phyloP scores from a whole-genome alignment of 345 rosid genomes.

The Pelargonium nanum region DNA sequence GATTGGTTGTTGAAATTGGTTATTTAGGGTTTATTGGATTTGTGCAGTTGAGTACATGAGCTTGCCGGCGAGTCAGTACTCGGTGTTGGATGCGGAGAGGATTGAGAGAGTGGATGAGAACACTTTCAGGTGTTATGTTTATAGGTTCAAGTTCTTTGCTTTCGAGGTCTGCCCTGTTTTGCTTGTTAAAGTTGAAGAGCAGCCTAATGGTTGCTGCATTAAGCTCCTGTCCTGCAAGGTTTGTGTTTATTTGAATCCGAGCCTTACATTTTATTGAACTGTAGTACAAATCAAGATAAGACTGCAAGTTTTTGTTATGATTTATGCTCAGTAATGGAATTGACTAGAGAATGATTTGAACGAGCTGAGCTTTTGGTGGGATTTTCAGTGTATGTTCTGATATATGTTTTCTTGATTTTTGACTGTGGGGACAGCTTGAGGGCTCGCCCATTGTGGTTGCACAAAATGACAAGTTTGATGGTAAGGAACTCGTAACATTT shows the following conservation, averaged over 20 bases:
- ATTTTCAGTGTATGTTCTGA: neutral
- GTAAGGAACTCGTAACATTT: slow-evolving; percentile 26
- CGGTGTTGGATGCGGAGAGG: slow-evolving; percentile 96
- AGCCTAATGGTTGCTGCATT: slow-evolving; percentile 83
- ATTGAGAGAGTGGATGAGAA: slow-evolving; percentile 83
- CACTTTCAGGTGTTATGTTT: slow-evolving; percentile 78
- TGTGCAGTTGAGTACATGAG: slow-evolving; percentile 79
- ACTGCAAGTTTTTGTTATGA: too few species aligned
- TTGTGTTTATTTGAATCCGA: neutral
- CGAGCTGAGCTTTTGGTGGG: neutral
- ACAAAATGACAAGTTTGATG: slow-evolving; percentile 89
- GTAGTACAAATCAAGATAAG: too few species aligned
- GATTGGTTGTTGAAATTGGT: neutral
- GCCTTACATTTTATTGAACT: neutral
- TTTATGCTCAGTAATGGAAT: too few species aligned
- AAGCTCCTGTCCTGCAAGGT: slow-evolving; percentile 91
- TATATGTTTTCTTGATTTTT: slow-evolving; percentile 15
- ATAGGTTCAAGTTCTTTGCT: slow-evolving; percentile 70
- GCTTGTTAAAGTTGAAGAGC: slow-evolving; percentile 83
- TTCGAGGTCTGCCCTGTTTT: slow-evolving; percentile 92
- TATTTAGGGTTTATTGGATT: neutral
- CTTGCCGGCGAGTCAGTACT: slow-evolving; percentile 95
- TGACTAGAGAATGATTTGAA: neutral
- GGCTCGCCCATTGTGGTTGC: slow-evolving; percentile 84
- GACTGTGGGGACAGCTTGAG: slow-evolving; percentile 59